phyloP scores from a whole-genome alignment of 2,329 filamentous ascomycete species.

The Arthrobotrys conoides region DNA sequence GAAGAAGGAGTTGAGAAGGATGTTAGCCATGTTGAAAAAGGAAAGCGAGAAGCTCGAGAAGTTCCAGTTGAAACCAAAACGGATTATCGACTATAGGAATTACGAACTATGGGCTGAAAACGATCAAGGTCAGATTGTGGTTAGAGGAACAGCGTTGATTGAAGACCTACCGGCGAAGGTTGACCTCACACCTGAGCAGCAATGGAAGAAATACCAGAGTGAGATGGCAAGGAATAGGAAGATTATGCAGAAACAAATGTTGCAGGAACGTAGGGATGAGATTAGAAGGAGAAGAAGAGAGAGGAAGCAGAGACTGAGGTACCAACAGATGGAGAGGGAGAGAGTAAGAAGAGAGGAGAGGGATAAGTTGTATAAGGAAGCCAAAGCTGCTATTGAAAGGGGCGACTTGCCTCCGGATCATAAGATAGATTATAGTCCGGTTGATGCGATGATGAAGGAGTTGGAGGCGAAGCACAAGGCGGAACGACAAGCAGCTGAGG shows the following conservation, averaged over 20 bases:
- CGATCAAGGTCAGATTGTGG: conserved; percentile 35
- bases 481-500: background rate
- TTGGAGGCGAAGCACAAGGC: background rate
- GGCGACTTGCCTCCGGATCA: background rate
- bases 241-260: conserved; percentile 44
- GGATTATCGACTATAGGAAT: conserved; percentile 43
- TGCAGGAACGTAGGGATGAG: conserved; percentile 41
- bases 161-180: conserved; percentile 48
- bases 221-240: conserved; percentile 54
- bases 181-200: conserved; percentile 50
- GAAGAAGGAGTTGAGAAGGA: conserved; percentile 23
- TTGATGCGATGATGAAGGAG: conserved; percentile 9
- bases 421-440: background rate
- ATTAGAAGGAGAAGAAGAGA: conserved; percentile 30
- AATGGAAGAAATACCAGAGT: conserved; percentile 56
- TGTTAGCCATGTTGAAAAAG: conserved; percentile 2
- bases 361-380: conserved; percentile 37
- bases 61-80: conserved; percentile 34
- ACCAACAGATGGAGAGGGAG: conserved; percentile 51
- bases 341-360: conserved; percentile 24
- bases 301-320: conserved; percentile 49
- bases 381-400: conserved; percentile 27
- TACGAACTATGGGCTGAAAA: conserved; percentile 59
- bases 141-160: conserved; percentile 48
- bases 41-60: conserved; percentile 53